phyloP scores from a whole-genome alignment of 768 basidiomycete genomes.

The Kwoniella shandongensis region DNA sequence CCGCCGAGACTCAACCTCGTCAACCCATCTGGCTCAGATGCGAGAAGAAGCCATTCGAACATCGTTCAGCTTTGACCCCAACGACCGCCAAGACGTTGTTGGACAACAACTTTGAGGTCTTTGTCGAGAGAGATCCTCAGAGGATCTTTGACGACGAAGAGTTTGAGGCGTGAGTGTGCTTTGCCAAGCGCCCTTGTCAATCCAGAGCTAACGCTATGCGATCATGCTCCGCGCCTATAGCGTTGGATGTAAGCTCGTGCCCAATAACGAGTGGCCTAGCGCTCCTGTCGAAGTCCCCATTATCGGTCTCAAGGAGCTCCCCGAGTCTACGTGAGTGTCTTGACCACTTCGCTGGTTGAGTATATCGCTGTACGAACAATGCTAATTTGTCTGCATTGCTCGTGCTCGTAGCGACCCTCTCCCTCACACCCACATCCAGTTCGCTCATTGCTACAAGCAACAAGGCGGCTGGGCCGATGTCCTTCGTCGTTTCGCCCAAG shows the following conservation, averaged over 20 bases:
- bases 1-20: conserved; percentile 45
- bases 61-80: conserved; percentile 87
- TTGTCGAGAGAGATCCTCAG: conserved; percentile 88
- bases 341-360: neutral
- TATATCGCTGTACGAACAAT: neutral
- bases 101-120: conserved; percentile 83
- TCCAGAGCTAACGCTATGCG: conserved; percentile 7
- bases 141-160: conserved; percentile 91
- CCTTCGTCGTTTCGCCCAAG: conserved; percentile 78
- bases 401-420: conserved; percentile 61
- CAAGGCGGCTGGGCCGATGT: conserved; percentile 90
- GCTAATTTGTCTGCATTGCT: neutral
- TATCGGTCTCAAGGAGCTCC: conserved; percentile 95
- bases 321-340: conserved; percentile 61
- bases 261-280: conserved; percentile 81
- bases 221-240: conserved; percentile 56
- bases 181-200: neutral
- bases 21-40: conserved; percentile 85
- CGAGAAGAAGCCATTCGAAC: conserved; percentile 94
- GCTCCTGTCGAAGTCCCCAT: conserved; percentile 76
- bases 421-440: conserved; percentile 93
- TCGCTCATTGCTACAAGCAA: conserved; percentile 95
- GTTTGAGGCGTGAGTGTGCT: conserved; percentile 75
- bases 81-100: conserved; percentile 84
- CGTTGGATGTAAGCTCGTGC: conserved; percentile 83